Percentiles rank a stretch among this genome's conserved stretches.
Evolutionary conservation across 228 moss, liverwort and hornwort species (phyloP).

Genomic region (Sphagnum fallax): DNA sequence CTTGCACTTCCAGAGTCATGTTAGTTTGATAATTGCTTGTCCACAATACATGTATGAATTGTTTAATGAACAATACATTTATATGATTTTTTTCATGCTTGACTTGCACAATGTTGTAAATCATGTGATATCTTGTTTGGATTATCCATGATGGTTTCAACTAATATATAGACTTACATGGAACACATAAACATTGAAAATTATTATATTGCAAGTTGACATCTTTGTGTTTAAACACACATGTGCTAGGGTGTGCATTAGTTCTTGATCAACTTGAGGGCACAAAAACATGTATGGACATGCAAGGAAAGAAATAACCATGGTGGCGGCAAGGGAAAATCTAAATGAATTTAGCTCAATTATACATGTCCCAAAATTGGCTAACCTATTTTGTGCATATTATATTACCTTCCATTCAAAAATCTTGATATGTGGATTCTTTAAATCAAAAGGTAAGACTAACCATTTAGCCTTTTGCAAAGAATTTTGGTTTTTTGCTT

Average conservation of each 20-base stretch:
- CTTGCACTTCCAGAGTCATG: conserved; percentile 67
- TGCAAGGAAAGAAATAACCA: conserved; percentile 33
- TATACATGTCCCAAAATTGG: conserved; percentile 60
- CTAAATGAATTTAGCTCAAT: conserved; percentile 63
- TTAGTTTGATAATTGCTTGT: not conserved
- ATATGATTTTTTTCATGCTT: no score
- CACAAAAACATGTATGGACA: conserved; percentile 14
- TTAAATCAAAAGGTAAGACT: conserved; percentile 59
- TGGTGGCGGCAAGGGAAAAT: conserved; percentile 94
- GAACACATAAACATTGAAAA: no score
- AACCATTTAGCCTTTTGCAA: not conserved
- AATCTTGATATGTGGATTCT: conserved; percentile 66
- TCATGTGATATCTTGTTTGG: no score
- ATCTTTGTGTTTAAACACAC: no score
- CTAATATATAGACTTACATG: no score
- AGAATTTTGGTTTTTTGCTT: not conserved
- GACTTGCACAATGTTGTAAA: no score
- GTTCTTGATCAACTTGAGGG: no score
- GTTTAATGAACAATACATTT: no score
- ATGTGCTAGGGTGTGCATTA: no score
- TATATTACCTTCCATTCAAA: conserved; percentile 79
- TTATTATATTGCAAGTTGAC: no score
- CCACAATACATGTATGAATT: no score
- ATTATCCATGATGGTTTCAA: no score
- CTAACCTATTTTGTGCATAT: conserved; percentile 62